A percentile compares a stretch with the other conserved stretches of the same genome.
These are phyloP conservation scores for Furcasterigmium sp. DNA, from an alignment of 2,329 filamentous ascomycete genomes.

Conservation along the genomic window DNA sequence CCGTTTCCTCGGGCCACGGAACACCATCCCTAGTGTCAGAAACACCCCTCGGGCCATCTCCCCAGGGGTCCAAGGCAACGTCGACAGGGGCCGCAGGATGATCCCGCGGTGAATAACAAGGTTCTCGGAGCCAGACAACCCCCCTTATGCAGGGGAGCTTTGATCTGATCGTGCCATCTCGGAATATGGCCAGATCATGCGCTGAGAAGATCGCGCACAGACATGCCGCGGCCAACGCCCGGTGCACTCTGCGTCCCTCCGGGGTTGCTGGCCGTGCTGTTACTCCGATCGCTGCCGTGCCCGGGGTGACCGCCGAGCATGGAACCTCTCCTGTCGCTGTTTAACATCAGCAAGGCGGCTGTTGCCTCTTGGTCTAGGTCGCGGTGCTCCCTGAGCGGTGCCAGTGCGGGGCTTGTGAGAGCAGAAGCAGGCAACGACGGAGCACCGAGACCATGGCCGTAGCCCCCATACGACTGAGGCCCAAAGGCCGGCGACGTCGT, in stretches of 20 bases:
- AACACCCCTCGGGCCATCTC: too few species aligned
- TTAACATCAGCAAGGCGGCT: slow-evolving; percentile 82
- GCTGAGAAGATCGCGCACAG: slow-evolving; percentile 49
- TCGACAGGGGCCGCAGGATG: too few species aligned
- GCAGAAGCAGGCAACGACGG: slow-evolving; percentile 42
- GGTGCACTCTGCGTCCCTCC: slow-evolving; percentile 25
- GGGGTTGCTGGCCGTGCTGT: slow-evolving; percentile 43
- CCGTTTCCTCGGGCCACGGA: too few species aligned
- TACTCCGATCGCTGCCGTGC: slow-evolving; percentile 21
- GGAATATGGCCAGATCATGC: slow-evolving; percentile 26
- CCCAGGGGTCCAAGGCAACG: too few species aligned
- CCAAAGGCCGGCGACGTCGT: slow-evolving; percentile 55
- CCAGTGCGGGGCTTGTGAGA: slow-evolving; percentile 53
- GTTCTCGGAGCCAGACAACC: too few species aligned
- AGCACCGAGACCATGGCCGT: slow-evolving; percentile 29
- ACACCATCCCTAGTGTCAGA: too few species aligned
- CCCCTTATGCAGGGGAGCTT: too few species aligned
- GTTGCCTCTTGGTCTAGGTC: slow-evolving; percentile 74
- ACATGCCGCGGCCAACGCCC: slow-evolving; percentile 40
- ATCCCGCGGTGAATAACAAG: too few species aligned
- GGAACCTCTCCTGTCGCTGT: slow-evolving; percentile 63
- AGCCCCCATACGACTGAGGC: slow-evolving; percentile 39
- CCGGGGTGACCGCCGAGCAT: slow-evolving; percentile 11
- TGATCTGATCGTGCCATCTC: too few species aligned
- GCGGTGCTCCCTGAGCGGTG: slow-evolving; percentile 37